Conservation (phyloP, 208 protist species). For the Acanthamoeba royreba region DNA sequence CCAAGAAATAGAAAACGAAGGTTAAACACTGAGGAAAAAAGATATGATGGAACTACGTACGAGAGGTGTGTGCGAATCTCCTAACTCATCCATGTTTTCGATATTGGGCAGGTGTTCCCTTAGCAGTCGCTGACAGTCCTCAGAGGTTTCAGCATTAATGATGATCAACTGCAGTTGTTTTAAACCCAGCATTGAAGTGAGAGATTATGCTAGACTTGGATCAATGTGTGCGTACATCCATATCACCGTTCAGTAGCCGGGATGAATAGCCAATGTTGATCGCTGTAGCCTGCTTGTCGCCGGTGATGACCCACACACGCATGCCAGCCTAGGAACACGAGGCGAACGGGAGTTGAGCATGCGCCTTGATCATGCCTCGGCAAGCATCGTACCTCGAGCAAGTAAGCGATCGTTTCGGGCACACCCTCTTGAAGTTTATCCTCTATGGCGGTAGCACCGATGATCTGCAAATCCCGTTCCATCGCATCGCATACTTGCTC, state of each 20-base stretch:
- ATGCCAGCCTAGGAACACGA: not conserved
- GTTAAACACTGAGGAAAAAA: not conserved
- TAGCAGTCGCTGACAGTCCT: not conserved
- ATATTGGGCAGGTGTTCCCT: not conserved
- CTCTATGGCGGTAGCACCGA: conserved; percentile 93
- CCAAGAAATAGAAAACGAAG: not conserved
- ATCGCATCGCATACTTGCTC: conserved; percentile 70
- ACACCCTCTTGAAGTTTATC: conserved; percentile 95
- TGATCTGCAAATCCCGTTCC: conserved; percentile 83
- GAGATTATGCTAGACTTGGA: not conserved
- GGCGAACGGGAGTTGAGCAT: not conserved
- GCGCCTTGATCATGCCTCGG: not conserved
- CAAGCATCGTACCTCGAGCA: conserved; percentile 37
- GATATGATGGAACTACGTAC: not conserved
- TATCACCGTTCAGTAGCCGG: conserved; percentile 34
- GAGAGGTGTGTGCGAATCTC: not conserved
- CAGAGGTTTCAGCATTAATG: not conserved
- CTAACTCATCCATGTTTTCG: not conserved
- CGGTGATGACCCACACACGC: conserved; percentile 17
- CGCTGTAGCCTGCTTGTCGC: conserved; percentile 87
- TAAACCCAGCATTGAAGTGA: not conserved
- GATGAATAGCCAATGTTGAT: conserved; percentile 85
- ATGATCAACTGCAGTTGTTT: not conserved
- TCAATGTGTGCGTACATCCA: not conserved
- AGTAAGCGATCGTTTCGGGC: conserved; percentile 82